Evolutionary conservation across 164 flowering plant genomes (phyloP).

Genomic region (Liquidambar formosana): DNA sequence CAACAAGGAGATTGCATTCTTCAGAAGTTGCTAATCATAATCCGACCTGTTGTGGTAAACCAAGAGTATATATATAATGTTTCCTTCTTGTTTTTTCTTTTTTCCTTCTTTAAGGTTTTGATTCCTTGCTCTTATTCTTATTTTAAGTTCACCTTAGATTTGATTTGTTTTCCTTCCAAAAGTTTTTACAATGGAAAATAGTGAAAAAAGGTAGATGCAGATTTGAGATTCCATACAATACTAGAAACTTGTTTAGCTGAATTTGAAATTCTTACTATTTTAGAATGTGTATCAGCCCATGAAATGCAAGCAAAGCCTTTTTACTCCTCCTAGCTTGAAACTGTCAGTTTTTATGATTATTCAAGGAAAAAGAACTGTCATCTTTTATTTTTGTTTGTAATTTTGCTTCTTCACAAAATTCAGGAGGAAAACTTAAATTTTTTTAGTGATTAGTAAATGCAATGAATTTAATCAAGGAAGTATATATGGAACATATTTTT

Average conservation of each 20-base stretch:
- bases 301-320: background rate
- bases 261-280: background rate
- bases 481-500: too few relatives aligned
- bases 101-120: background rate
- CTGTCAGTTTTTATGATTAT: too few relatives aligned
- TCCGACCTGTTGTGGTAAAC: too few relatives aligned
- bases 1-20: too few relatives aligned
- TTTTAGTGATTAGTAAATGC: too few relatives aligned
- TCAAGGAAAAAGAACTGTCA: too few relatives aligned
- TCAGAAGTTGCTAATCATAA: too few relatives aligned
- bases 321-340: background rate
- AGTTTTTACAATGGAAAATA: background rate
- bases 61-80: too few relatives aligned
- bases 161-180: background rate
- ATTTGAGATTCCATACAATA: background rate
- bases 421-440: background rate
- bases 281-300: background rate
- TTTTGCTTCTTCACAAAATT: background rate
- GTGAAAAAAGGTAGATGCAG: background rate
- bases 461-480: too few relatives aligned
- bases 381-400: too few relatives aligned
- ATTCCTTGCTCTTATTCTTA: background rate
- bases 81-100: too few relatives aligned
- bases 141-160: background rate
- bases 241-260: slow-evolving; percentile 3